Conservation (phyloP, 371 early-diverging fungal genomes). For the Lichtheimia corymbifera region DNA sequence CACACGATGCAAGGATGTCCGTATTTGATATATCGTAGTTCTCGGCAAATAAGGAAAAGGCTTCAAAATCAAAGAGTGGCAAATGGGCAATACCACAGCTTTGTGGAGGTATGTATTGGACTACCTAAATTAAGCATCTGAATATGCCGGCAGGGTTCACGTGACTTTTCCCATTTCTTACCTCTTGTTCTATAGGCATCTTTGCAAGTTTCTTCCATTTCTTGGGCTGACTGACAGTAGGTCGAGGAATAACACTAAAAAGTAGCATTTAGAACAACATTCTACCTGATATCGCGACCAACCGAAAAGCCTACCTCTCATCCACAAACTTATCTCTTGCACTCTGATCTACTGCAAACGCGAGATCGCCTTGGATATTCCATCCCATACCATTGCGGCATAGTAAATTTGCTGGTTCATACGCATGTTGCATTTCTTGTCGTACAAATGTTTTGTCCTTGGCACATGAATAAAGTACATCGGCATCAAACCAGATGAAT, state of each 20-base stretch:
- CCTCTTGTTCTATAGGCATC: slow-evolving; percentile 32
- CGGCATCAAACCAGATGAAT: slow-evolving; percentile 69
- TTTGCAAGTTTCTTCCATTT: slow-evolving; percentile 27
- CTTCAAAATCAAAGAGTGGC: slow-evolving; percentile 67
- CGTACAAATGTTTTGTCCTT: slow-evolving; percentile 76
- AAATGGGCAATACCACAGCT: slow-evolving; percentile 65
- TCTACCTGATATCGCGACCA: neutral
- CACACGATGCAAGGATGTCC: slow-evolving; percentile 59
- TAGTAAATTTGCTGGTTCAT: slow-evolving; percentile 48
- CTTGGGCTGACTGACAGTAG: slow-evolving; percentile 21
- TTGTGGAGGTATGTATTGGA: slow-evolving; percentile 53
- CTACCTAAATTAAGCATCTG: slow-evolving; percentile 12
- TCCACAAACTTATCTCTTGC: slow-evolving; percentile 43
- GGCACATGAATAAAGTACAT: slow-evolving; percentile 72
- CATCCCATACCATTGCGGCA: slow-evolving; percentile 62
- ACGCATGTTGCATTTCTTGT: slow-evolving; percentile 52
- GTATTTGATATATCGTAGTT: slow-evolving; percentile 55
- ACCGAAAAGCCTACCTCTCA: slow-evolving; percentile 21
- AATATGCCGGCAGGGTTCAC: neutral
- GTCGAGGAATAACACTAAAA: slow-evolving; percentile 16
- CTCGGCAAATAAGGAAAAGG: slow-evolving; percentile 70
- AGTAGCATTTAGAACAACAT: neutral
- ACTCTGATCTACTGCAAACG: slow-evolving; percentile 60
- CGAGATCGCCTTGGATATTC: slow-evolving; percentile 73
- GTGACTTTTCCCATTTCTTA: neutral